Base-by-base conservation (phyloP, 345 rosid species). In the Sisymbrium irio region DNA sequence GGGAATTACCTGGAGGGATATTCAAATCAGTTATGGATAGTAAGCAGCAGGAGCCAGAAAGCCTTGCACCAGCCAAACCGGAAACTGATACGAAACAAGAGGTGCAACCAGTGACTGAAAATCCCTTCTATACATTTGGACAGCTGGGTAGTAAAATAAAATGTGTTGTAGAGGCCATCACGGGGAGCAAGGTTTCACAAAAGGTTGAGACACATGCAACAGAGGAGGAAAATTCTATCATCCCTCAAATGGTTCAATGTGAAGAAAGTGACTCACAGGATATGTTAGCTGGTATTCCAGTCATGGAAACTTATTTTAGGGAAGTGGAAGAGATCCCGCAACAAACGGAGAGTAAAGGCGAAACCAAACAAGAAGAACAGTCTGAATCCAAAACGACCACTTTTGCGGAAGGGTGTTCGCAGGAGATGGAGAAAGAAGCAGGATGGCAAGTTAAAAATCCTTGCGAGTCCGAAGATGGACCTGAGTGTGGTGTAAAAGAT, bases 181-280 rank as follows among this genome's bases (percentile, higher is more conserved):
- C 77, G 12, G 77, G 74, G 59, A 79, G 60, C 78, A 77, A 78
- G 69, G 32, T 67, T 39, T 77, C 70, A 70, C 79, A 59, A 74
- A 83, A 64, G 25, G 66, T 55, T 69, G 61, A 71, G 65, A 47
- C 74, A 54, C 69, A 83, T 53, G 75, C 73, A 66, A 62, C 75
- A 42, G 82, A 78, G 66, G 72, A 58, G 39, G 71, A 75, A 15
- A 50, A 40, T 40, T 54, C 59, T 65, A 66, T 60, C 64, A 76
- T 80, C 39, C 49, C 73, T 56, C 65, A 65, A 57, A 78, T 72
- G 76, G 56, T 72, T 59, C 61, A 60, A 42, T 69, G 57, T 65
- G 76, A n/a, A 62, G 83, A 77, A 80, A 82, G 74, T 68, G 77
- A 69, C 60, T 74, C 77, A 64, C 57, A 63, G 14, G 79, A 77